Conservation (phyloP, 2,329 filamentous ascomycete species). For the Trematosphaeria pertusa region DNA sequence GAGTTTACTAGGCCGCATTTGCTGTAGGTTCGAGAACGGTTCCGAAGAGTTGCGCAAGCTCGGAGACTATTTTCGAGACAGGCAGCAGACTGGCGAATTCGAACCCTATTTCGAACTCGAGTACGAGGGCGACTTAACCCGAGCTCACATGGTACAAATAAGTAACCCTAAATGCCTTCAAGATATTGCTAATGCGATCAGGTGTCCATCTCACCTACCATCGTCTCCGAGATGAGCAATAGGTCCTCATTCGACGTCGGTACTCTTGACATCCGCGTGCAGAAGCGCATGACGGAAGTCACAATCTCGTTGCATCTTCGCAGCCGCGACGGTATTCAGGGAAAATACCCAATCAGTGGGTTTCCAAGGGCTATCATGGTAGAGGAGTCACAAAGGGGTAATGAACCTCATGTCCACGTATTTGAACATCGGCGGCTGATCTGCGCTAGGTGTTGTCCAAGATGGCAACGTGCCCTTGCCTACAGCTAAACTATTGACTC, state of each 20-base stretch:
- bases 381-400: neutral
- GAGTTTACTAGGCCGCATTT: constrained; percentile 13
- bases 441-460: no score
- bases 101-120: neutral
- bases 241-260: neutral
- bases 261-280: neutral
- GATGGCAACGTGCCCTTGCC: no score
- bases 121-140: neutral
- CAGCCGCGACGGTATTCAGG: neutral
- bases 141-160: neutral
- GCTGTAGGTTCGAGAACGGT: constrained; percentile 17
- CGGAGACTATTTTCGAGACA: constrained; percentile 1
- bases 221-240: neutral
- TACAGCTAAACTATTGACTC: no score
- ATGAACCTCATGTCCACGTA: no score
- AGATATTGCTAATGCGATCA: neutral
- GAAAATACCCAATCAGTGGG: constrained; percentile 7
- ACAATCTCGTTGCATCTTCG: constrained; percentile 5
- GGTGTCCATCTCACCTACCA: neutral
- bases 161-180: neutral
- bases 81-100: neutral
- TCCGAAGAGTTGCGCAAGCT: neutral
- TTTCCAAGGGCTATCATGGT: constrained; percentile 8
- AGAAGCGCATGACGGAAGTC: neutral
- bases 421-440: no score